Conservation (phyloP, 208 protist genomes). For the Leishmania martiniquensis region DNA sequence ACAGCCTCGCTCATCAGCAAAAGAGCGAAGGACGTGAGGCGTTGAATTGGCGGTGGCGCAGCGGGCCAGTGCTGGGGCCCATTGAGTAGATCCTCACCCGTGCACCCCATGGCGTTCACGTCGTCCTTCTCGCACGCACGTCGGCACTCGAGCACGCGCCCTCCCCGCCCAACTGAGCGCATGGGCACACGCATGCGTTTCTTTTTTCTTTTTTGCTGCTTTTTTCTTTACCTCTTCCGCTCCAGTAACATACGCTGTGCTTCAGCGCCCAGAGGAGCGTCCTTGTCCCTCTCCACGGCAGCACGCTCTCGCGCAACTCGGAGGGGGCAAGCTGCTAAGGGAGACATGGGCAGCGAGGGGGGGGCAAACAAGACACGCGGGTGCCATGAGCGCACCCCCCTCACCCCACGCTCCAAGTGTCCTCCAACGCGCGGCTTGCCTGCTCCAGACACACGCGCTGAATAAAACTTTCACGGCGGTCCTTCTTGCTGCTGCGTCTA, state of each 20-base stretch:
- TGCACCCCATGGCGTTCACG: background rate
- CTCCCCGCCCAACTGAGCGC: background rate
- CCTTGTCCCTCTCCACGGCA: background rate
- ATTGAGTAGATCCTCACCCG: background rate
- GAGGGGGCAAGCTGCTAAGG: background rate
- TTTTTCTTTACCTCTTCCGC: background rate
- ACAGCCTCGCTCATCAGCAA: background rate
- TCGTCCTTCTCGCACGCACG: background rate
- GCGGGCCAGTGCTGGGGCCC: background rate
- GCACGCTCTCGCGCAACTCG: background rate
- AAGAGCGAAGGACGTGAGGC: background rate
- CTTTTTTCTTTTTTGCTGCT: background rate
- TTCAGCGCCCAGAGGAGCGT: background rate
- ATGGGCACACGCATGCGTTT: background rate
- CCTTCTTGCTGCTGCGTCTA: conserved; percentile 16
- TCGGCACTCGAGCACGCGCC: background rate
- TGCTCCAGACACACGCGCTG: conserved; percentile 44
- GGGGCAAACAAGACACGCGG: background rate
- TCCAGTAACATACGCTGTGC: background rate
- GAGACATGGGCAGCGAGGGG: background rate
- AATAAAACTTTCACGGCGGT: conserved; percentile 38
- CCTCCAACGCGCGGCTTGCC: conserved; percentile 18
- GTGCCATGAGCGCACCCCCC: background rate
- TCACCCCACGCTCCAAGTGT: conserved; percentile 6
- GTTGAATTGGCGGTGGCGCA: background rate